These are phyloP conservation scores for Erythrobasidium hasegawianum DNA, from an alignment of 1,284 basidiomycete species.

Conservation along the genomic window DNA sequence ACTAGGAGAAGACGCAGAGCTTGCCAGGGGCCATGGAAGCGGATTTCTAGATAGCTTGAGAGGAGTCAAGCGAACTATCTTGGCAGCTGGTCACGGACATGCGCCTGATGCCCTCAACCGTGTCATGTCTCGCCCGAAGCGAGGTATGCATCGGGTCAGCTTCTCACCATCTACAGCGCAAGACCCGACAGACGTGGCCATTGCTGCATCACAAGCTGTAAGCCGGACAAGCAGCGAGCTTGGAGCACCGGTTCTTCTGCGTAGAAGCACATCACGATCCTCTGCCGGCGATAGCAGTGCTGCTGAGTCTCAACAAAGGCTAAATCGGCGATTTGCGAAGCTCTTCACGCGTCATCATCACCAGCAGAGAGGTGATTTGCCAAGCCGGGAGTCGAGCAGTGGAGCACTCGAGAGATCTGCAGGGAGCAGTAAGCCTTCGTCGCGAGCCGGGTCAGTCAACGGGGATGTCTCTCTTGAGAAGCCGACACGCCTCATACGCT, in stretches of 20 bases:
- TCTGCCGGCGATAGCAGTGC: background rate
- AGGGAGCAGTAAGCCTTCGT: background rate
- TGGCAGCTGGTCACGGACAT: background rate
- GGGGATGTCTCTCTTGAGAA: background rate
- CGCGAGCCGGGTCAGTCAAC: background rate
- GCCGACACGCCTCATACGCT: constrained; percentile 1
- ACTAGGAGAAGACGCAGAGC: background rate
- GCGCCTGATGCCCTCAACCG: background rate
- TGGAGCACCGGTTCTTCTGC: background rate
- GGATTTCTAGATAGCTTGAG: background rate
- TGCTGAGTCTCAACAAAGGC: constrained; percentile 11
- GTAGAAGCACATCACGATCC: background rate
- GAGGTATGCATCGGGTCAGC: constrained; percentile 2
- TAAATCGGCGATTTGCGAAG: constrained; percentile 13
- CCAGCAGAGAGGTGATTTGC: background rate
- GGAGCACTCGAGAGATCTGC: background rate
- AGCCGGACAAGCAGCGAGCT: constrained; percentile 3
- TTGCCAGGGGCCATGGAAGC: background rate
- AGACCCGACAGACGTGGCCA: background rate
- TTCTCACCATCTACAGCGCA: background rate
- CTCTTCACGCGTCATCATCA: constrained; percentile 12
- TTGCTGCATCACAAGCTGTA: background rate
- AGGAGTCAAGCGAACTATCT: constrained; percentile 10
- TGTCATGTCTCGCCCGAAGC: background rate
- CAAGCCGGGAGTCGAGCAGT: background rate